Evolutionary conservation across 2,329 filamentous ascomycete species (phyloP).

Genomic region (Sclerotinia sclerotiorum): DNA sequence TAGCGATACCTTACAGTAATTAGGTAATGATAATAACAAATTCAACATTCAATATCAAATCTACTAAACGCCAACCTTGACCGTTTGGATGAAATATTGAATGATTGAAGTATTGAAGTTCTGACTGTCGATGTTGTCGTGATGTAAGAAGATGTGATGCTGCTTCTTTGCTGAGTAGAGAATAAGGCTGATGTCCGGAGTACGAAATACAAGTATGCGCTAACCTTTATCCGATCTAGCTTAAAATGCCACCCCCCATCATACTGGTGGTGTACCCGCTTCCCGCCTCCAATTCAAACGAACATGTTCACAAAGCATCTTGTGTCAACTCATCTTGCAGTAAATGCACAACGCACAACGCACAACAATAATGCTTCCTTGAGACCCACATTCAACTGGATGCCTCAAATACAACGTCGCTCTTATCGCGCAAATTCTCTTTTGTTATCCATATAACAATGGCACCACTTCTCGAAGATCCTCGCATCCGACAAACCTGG

Average conservation of each 20-base stretch:
- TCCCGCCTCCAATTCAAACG: constrained; percentile 9
- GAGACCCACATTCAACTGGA: constrained; percentile 13
- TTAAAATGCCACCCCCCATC: neutral
- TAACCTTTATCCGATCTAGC: constrained; percentile 10
- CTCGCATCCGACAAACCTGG: constrained; percentile 87
- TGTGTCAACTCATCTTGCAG: constrained; percentile 17
- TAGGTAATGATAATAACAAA: neutral
- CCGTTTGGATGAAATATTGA: neutral
- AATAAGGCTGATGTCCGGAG: neutral
- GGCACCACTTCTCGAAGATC: constrained; percentile 64
- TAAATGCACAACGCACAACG: constrained; percentile 15
- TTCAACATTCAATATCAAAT: constrained; percentile 3
- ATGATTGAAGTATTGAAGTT: neutral
- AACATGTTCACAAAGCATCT: constrained; percentile 15
- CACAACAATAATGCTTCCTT: constrained; percentile 19
- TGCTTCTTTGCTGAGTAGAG: neutral
- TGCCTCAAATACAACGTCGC: constrained; percentile 9
- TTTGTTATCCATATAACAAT: constrained; percentile 28
- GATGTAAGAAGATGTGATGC: neutral
- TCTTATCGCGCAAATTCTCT: neutral
- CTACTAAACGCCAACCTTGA: too few relatives aligned
- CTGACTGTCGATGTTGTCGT: neutral
- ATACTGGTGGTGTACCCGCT: neutral
- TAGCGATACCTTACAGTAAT: neutral
- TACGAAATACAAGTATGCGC: neutral